Percentiles rank a stretch among this genome's conserved stretches.
Evolutionary conservation across 108 stramenopile genomes (phyloP).

Genomic region (Thalassiosira profunda): DNA sequence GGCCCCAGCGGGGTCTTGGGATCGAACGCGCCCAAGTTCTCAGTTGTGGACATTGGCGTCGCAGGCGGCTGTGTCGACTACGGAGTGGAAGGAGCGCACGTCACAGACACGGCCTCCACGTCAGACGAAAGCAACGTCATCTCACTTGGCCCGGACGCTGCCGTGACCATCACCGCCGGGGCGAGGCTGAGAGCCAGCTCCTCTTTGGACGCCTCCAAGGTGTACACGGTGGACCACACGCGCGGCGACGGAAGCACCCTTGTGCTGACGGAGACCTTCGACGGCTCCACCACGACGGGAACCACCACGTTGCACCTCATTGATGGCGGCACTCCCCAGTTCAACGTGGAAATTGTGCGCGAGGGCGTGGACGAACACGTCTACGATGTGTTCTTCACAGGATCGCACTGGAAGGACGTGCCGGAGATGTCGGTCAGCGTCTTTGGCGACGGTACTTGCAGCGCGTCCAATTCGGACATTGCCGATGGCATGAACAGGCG

Average conservation of each 20-base stretch:
- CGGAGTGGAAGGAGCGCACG: conserved; percentile 47
- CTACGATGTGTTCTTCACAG: conserved; percentile 80
- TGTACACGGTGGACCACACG: conserved; percentile 48
- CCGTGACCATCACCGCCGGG: conserved; percentile 25
- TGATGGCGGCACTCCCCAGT: conserved; percentile 45
- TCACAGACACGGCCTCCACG: conserved; percentile 47
- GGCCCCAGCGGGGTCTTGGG: conserved; percentile 63
- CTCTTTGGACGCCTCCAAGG: conserved; percentile 32
- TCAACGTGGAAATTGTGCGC: conserved; percentile 33
- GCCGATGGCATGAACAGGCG: conserved; percentile 57
- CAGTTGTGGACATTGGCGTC: conserved; percentile 52
- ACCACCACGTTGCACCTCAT: conserved; percentile 31
- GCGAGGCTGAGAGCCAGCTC: conserved; percentile 34
- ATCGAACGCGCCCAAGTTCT: conserved; percentile 52
- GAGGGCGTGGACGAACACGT: conserved; percentile 63
- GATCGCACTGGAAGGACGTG: conserved; percentile 61
- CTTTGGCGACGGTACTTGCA: conserved; percentile 58
- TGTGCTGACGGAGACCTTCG: conserved; percentile 42
- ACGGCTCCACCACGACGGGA: conserved; percentile 20
- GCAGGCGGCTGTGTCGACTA: conserved; percentile 69
- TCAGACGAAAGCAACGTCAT: conserved; percentile 47
- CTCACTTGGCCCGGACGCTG: conserved; percentile 4
- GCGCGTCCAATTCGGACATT: conserved; percentile 31
- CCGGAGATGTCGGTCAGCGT: conserved; percentile 47
- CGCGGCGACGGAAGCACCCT: conserved; percentile 28